Evolutionary conservation across 2,329 filamentous ascomycete species (phyloP).

Genomic region (Fusarium marasasianum): DNA sequence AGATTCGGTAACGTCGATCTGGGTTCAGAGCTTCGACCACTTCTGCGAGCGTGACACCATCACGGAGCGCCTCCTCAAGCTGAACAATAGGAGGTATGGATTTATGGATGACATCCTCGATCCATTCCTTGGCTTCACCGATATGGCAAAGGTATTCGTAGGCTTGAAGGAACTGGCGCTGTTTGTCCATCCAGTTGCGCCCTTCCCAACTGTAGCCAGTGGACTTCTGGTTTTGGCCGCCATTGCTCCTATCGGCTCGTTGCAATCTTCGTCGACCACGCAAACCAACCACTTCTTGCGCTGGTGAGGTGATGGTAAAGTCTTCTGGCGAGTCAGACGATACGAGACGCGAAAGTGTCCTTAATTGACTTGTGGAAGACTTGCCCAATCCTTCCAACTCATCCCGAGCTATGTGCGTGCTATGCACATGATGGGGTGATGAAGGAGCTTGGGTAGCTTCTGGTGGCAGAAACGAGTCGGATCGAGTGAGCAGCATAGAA

Average conservation of each 20-base stretch:
- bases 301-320: slow-evolving; percentile 79
- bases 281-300: slow-evolving; percentile 88
- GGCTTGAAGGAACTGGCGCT: slow-evolving; percentile 93
- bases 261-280: slow-evolving; percentile 86
- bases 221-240: slow-evolving; percentile 56
- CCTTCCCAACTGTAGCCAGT: slow-evolving; percentile 77
- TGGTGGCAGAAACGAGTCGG: slow-evolving; percentile 60
- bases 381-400: slow-evolving; percentile 85
- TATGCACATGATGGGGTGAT: slow-evolving; percentile 44
- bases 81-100: slow-evolving; percentile 92
- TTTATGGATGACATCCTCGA: slow-evolving; percentile 87
- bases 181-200: slow-evolving; percentile 98
- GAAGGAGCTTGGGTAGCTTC: slow-evolving; percentile 47
- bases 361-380: slow-evolving; percentile 89
- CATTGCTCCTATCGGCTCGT: slow-evolving; percentile 66
- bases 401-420: slow-evolving; percentile 65
- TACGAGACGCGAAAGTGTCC: slow-evolving; percentile 85
- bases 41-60: slow-evolving; percentile 94
- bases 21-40: slow-evolving; percentile 90
- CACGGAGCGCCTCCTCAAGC: slow-evolving; percentile 88
- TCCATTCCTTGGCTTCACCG: slow-evolving; percentile 99
- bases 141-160: slow-evolving; percentile 99
- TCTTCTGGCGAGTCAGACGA: slow-evolving; percentile 80
- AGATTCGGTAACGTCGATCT: slow-evolving; percentile 80
- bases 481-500: slow-evolving; percentile 68